phyloP scores from a whole-genome alignment of 345 rosid genomes.

The Syzygium aqueum region DNA sequence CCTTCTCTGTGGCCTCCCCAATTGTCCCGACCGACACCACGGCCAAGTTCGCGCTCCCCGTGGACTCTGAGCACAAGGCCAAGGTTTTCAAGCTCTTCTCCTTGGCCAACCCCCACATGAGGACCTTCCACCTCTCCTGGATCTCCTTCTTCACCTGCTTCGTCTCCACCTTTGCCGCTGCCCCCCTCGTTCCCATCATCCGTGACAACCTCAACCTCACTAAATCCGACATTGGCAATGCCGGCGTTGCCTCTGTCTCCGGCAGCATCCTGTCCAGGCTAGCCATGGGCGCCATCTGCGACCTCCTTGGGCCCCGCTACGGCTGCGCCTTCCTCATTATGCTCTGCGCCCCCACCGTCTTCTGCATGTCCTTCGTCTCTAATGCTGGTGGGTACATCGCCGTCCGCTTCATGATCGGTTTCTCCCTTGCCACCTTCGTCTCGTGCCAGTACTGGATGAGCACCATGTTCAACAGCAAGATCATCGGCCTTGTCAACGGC shows the following conservation, averaged over 20 bases:
- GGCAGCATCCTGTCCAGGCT: conserved; percentile 93
- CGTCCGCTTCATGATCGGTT: conserved; percentile 88
- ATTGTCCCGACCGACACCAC: conserved; percentile 50
- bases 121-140: conserved; percentile 90
- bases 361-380: conserved; percentile 68
- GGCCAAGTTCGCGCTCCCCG: conserved; percentile 58
- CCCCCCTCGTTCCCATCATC: conserved; percentile 86
- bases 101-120: conserved; percentile 76
- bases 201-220: conserved; percentile 70
- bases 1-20: conserved; percentile 53
- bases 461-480: conserved; percentile 85
- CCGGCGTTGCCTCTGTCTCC: conserved; percentile 88
- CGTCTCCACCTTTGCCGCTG: conserved; percentile 85
- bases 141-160: conserved; percentile 86
- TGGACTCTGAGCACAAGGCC: conserved; percentile 87
- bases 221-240: conserved; percentile 63
- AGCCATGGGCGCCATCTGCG: conserved; percentile 85
- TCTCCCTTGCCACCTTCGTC: conserved; percentile 84
- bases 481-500: conserved; percentile 81
- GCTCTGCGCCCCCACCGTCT: conserved; percentile 80
- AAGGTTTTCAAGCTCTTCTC: conserved; percentile 64
- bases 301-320: conserved; percentile 74
- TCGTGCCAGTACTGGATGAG: conserved; percentile 98
- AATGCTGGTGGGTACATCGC: conserved; percentile 57
- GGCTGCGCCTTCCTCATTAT: conserved; percentile 78